Conservation (phyloP, 345 rosid species). For the Luvunga scandens region DNA sequence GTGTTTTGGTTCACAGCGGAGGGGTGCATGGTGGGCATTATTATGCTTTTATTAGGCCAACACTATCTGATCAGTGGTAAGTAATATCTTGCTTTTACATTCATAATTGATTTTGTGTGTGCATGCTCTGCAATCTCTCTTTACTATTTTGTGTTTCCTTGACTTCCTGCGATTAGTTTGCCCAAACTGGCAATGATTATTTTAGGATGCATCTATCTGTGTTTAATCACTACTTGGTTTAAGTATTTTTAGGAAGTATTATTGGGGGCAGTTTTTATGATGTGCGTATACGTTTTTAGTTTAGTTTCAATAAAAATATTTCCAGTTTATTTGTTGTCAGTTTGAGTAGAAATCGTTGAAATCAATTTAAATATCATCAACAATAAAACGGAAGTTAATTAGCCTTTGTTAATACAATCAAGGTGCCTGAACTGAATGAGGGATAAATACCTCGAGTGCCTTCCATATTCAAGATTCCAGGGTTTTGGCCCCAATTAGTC, state of each 20-base stretch:
- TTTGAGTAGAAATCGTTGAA: too few species aligned
- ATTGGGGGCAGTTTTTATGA: too few species aligned
- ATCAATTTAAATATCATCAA: neutral
- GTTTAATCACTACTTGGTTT: neutral
- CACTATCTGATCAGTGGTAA: slow-evolving; percentile 91
- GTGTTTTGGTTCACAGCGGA: slow-evolving; percentile 97
- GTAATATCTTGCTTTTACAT: neutral
- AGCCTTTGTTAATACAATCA: neutral
- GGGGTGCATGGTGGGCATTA: slow-evolving; percentile 99
- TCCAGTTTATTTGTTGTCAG: too few species aligned
- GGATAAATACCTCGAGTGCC: neutral
- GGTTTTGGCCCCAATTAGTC: neutral
- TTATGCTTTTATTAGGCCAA: slow-evolving; percentile 93
- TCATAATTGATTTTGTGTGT: neutral
- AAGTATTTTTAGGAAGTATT: too few species aligned
- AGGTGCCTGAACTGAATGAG: neutral
- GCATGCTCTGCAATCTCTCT: neutral
- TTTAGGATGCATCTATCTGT: neutral
- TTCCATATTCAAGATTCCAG: neutral
- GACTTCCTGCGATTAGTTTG: neutral
- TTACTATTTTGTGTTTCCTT: neutral
- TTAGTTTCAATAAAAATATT: too few species aligned
- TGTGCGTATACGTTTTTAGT: neutral
- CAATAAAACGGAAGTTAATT: neutral
- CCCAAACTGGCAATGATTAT: neutral